These are phyloP conservation scores for Solanum medicagineum DNA, from an alignment of 257 asterid genomes.

Conservation along the genomic window DNA sequence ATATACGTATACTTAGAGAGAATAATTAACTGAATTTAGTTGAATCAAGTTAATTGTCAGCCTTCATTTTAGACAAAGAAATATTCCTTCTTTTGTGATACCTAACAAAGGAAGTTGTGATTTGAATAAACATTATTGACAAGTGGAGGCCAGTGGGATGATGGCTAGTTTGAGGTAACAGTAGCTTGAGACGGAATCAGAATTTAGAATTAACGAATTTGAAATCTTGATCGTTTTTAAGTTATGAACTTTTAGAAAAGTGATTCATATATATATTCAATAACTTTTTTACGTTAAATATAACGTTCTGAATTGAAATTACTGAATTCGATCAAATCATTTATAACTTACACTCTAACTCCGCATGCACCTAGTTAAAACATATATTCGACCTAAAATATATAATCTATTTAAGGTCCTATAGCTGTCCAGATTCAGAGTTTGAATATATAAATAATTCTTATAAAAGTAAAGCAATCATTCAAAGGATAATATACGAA, in stretches of 20 bases:
- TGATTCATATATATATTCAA: neutral
- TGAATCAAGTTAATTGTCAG: neutral
- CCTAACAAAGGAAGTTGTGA: neutral
- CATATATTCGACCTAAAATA: no score
- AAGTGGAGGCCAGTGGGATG: neutral
- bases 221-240: neutral
- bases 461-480: no score
- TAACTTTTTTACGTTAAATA: neutral
- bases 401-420: neutral
- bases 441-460: no score
- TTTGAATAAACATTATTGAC: neutral
- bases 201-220: neutral
- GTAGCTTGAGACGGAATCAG: fast-evolving
- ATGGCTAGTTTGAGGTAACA: neutral
- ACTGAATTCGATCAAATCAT: neutral
- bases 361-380: neutral
- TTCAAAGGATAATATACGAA: neutral
- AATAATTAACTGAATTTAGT: neutral
- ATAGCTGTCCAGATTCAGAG: neutral
- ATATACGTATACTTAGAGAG: neutral
- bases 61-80: neutral
- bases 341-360: neutral
- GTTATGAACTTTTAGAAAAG: neutral
- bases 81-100: neutral
- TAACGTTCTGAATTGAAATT: neutral